Evolutionary conservation across 352 stramenopile species (phyloP).

Genomic region (Globisporangium abappressorium): DNA sequence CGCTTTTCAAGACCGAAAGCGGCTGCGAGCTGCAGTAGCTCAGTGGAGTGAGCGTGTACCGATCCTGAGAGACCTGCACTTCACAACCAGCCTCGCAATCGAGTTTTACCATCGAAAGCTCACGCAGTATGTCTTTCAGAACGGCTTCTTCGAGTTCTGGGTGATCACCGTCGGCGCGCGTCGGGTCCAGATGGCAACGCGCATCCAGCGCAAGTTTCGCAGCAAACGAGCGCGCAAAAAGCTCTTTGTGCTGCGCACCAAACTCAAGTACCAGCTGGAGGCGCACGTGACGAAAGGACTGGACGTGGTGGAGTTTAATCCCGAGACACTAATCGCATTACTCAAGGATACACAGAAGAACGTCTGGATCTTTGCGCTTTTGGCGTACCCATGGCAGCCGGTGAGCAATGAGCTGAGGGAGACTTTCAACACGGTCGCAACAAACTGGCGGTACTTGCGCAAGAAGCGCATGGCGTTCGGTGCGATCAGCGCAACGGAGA

Average conservation of each 20-base stretch:
- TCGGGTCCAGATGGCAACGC: constrained; percentile 28
- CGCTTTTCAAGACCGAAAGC: neutral
- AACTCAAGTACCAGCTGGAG: constrained; percentile 35
- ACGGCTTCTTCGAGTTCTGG: constrained; percentile 34
- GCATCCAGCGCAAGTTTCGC: constrained; percentile 30
- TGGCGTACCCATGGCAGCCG: constrained; percentile 32
- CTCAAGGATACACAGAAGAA: constrained; percentile 12
- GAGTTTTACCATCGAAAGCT: constrained; percentile 19
- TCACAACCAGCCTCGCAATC: constrained; percentile 19
- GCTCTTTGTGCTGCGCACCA: constrained; percentile 33
- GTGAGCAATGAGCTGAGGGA: constrained; percentile 4
- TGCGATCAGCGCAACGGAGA: constrained; percentile 21
- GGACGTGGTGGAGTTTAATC: constrained; percentile 20
- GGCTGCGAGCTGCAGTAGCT: neutral
- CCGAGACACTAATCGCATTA: constrained; percentile 14
- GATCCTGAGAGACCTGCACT: constrained; percentile 26
- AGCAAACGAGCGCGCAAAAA: constrained; percentile 25
- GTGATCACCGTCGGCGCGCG: constrained; percentile 24
- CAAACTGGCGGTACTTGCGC: constrained; percentile 33
- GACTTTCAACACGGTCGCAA: constrained; percentile 30
- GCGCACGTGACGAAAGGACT: constrained; percentile 12
- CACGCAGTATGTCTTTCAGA: constrained; percentile 22
- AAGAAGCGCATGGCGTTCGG: constrained; percentile 29
- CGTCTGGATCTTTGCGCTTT: constrained; percentile 35
- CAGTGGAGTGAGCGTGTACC: constrained; percentile 25